A percentile compares a stretch with the other conserved stretches of the same genome.
phyloP scores from a whole-genome alignment of 768 basidiomycete genomes.

The Tubosaeta sp. region DNA sequence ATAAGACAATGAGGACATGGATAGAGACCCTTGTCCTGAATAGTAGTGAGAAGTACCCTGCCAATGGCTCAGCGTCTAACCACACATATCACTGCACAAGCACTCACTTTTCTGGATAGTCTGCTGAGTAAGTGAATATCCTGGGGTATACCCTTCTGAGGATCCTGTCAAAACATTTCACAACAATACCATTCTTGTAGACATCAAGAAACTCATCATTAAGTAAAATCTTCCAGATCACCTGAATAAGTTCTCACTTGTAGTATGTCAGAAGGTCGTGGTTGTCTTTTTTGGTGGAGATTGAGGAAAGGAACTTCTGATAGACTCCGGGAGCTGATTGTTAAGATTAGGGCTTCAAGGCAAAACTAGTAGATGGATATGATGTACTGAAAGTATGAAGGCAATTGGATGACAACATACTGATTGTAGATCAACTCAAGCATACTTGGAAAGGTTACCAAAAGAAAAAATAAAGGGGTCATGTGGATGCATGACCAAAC shows the following conservation, averaged over 20 bases:
- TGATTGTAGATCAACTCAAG: too few relatives aligned
- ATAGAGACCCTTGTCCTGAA: constrained; percentile 22
- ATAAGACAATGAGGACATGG: constrained; percentile 17
- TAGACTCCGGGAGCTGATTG: not conserved
- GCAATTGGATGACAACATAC: constrained; percentile 22
- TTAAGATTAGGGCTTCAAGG: too few relatives aligned
- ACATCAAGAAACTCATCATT: not conserved
- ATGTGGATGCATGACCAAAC: too few relatives aligned
- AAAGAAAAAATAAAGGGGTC: constrained; percentile 16
- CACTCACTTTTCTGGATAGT: constrained; percentile 4
- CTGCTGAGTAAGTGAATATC: not conserved
- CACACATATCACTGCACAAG: too few relatives aligned
- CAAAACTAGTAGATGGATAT: too few relatives aligned
- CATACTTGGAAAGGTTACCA: constrained; percentile 23
- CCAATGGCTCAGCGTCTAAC: too few relatives aligned
- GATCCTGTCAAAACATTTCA: constrained; percentile 1
- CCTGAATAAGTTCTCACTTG: constrained; percentile 1
- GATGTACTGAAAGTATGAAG: constrained; percentile 17
- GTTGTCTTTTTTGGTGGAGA: constrained; percentile 1
- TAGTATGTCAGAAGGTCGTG: not conserved
- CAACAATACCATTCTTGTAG: not conserved
- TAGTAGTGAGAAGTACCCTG: constrained; percentile 24
- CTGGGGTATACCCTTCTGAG: too few relatives aligned
- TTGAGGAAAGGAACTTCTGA: not conserved
- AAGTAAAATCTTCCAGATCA: not conserved